A percentile compares a stretch with the other conserved stretches of the same genome.
These are phyloP conservation scores for Diaporthe velutina DNA, from an alignment of 2,329 filamentous ascomycete species.

Conservation along the genomic window DNA sequence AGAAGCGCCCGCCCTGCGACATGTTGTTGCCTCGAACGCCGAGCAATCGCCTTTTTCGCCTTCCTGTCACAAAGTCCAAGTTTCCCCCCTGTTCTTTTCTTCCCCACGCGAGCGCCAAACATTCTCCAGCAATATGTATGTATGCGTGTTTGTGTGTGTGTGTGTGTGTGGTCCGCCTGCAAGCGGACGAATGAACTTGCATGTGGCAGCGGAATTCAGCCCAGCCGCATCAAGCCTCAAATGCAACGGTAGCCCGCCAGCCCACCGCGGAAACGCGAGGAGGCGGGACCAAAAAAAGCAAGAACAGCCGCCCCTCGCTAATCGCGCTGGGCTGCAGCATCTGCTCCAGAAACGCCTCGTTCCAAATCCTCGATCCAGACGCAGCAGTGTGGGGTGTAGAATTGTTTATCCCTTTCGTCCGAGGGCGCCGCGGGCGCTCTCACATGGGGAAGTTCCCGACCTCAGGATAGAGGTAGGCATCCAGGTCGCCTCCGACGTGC, in stretches of 20 bases:
- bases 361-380: neutral
- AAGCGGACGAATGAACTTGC: conserved; percentile 5
- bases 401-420: neutral
- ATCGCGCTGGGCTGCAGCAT: neutral
- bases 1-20: neutral
- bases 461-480: conserved; percentile 49
- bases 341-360: neutral
- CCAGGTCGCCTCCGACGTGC: conserved; percentile 46
- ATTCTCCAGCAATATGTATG: neutral
- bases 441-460: conserved; percentile 43
- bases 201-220: conserved; percentile 10
- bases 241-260: conserved; percentile 19
- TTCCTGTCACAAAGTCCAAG: neutral
- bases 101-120: neutral
- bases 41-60: conserved; percentile 17
- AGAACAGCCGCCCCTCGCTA: neutral
- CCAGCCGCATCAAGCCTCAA: conserved; percentile 26
- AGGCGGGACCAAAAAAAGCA: neutral
- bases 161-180: neutral
- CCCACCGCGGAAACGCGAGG: neutral
- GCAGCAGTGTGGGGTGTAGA: neutral
- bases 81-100: conserved; percentile 16
- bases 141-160: neutral
- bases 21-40: conserved; percentile 4
- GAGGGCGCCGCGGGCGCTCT: neutral